Conservation (phyloP, 2,329 filamentous ascomycete genomes). For the Nothopassalora personata region DNA sequence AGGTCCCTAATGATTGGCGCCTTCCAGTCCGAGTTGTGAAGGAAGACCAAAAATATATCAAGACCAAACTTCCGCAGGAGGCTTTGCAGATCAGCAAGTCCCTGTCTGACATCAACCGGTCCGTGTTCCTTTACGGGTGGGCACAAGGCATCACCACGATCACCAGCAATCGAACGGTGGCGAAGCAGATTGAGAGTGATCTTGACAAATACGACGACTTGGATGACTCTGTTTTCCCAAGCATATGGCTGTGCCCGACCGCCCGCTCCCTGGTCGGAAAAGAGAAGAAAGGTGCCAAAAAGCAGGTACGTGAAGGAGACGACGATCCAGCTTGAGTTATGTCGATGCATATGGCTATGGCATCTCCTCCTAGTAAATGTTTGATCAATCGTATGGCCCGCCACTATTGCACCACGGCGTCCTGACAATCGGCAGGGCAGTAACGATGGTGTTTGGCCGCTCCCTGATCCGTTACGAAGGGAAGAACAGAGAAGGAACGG, state of each 20-base stretch:
- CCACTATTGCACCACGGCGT: neutral
- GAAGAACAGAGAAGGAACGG: slow-evolving; percentile 30
- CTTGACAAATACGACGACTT: slow-evolving; percentile 52
- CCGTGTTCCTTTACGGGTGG: slow-evolving; percentile 71
- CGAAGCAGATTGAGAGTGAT: slow-evolving; percentile 58
- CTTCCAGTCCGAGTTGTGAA: slow-evolving; percentile 57
- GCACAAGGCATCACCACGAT: slow-evolving; percentile 57
- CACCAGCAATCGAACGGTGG: slow-evolving; percentile 64
- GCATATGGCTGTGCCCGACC: slow-evolving; percentile 60
- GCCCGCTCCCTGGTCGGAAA: slow-evolving; percentile 64
- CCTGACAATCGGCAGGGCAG: slow-evolving; percentile 1
- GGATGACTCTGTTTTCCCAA: slow-evolving; percentile 50
- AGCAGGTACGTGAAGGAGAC: slow-evolving; percentile 15
- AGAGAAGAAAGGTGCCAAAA: slow-evolving; percentile 43
- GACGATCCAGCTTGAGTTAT: neutral
- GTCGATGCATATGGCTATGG: neutral
- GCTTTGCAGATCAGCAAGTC: slow-evolving; percentile 42
- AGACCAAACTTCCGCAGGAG: slow-evolving; percentile 42
- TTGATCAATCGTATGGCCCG: neutral
- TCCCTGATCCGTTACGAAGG: slow-evolving; percentile 28
- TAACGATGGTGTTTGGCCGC: slow-evolving; percentile 18
- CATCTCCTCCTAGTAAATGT: neutral
- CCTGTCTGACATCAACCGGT: slow-evolving; percentile 60
- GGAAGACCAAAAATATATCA: slow-evolving; percentile 35
- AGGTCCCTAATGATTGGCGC: slow-evolving; percentile 49